phyloP scores from a whole-genome alignment of 306 rosid species.

The Morella rubra region DNA sequence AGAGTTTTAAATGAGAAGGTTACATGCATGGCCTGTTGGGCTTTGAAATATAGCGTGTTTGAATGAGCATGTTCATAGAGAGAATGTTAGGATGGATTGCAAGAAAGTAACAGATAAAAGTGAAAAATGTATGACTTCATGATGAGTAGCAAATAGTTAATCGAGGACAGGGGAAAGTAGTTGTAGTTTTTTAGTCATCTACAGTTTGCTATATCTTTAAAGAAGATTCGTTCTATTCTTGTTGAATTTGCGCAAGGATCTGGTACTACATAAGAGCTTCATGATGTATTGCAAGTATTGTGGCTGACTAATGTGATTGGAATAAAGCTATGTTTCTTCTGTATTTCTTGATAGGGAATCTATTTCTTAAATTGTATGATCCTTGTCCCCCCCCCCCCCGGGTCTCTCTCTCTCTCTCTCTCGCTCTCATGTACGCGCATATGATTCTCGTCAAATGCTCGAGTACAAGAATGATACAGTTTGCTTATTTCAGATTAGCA shows the following conservation, averaged over 20 bases:
- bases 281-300: neutral
- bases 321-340: neutral
- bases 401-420: neutral
- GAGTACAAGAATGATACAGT: neutral
- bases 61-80: too few species aligned
- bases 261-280: neutral
- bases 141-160: too few species aligned
- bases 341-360: neutral
- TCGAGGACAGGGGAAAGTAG: too few species aligned
- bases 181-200: neutral
- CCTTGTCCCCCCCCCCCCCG: neutral
- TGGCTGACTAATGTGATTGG: neutral
- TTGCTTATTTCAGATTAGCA: constrained; percentile 50
- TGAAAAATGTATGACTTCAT: too few species aligned
- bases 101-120: too few species aligned
- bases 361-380: neutral
- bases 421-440: neutral
- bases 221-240: neutral
- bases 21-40: too few species aligned
- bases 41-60: too few species aligned
- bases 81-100: too few species aligned
- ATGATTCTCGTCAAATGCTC: neutral
- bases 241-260: neutral
- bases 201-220: neutral
- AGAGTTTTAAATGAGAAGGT: too few species aligned